Conservation (phyloP, 192 early-diverging fungal species). For the Umbelopsis vinacea region DNA sequence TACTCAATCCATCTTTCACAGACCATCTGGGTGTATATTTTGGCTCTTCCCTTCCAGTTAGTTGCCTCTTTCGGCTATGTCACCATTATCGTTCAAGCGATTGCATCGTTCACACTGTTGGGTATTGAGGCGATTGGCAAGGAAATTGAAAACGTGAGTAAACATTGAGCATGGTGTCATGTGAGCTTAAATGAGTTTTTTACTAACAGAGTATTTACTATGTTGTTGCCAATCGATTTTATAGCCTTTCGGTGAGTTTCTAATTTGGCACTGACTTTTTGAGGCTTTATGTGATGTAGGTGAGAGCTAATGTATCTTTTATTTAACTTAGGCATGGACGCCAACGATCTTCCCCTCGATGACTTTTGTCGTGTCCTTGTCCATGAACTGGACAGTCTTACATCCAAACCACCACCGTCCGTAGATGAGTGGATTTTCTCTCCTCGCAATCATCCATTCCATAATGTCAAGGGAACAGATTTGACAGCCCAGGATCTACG, state of each 20-base stretch:
- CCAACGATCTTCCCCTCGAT: slow-evolving; percentile 4
- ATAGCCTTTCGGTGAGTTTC: slow-evolving; percentile 14
- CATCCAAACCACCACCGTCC: slow-evolving; percentile 20
- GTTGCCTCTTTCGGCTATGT: slow-evolving; percentile 42
- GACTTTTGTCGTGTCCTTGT: slow-evolving; percentile 14
- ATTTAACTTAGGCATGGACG: background rate
- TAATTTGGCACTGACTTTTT: background rate
- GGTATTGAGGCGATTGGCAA: slow-evolving; percentile 86
- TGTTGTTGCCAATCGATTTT: background rate
- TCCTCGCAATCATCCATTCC: slow-evolving; percentile 41
- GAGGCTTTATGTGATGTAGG: background rate
- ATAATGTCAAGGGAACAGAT: slow-evolving; percentile 8
- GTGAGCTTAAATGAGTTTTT: slow-evolving; percentile 54
- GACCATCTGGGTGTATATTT: slow-evolving; percentile 72
- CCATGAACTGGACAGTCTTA: slow-evolving; percentile 23
- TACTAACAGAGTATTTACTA: slow-evolving; percentile 45
- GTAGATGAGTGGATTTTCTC: slow-evolving; percentile 48
- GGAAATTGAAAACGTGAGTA: slow-evolving; percentile 96
- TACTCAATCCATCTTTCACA: slow-evolving; percentile 92
- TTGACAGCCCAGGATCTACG: slow-evolving; percentile 42
- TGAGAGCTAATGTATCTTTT: background rate
- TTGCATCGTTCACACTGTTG: slow-evolving; percentile 75
- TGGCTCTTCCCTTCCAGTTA: slow-evolving; percentile 84
- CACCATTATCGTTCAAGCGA: slow-evolving; percentile 70
- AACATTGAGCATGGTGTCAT: slow-evolving; percentile 79